Percentiles rank a stretch among this genome's conserved stretches.
Evolutionary conservation across 1,284 basidiomycete species (phyloP).

Genomic region (Marasmius sp.): DNA sequence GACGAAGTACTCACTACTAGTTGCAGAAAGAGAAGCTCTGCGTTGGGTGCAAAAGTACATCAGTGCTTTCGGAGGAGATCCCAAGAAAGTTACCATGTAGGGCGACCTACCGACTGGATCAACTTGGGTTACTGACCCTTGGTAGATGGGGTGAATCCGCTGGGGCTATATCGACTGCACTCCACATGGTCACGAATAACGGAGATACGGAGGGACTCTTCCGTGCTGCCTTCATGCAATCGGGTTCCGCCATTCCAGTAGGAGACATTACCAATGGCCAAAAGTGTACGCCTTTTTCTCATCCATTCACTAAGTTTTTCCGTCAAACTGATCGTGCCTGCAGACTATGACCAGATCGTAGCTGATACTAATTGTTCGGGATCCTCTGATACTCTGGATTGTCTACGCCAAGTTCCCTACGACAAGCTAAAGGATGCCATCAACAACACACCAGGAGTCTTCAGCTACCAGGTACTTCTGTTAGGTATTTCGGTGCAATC

Average conservation of each 20-base stretch:
- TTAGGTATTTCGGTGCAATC: neutral
- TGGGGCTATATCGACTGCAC: constrained; percentile 49
- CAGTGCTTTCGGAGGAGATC: constrained; percentile 61
- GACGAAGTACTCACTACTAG: neutral
- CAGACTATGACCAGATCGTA: constrained; percentile 47
- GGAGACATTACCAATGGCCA: constrained; percentile 42
- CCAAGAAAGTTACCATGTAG: constrained; percentile 55
- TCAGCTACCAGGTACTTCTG: constrained; percentile 42
- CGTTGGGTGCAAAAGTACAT: constrained; percentile 71
- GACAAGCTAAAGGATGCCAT: constrained; percentile 41
- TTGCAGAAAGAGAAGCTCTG: constrained; percentile 52
- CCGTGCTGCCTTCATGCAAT: constrained; percentile 52
- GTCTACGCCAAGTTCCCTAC: constrained; percentile 46
- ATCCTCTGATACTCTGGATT: constrained; percentile 44
- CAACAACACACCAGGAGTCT: constrained; percentile 40
- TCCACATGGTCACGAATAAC: constrained; percentile 54
- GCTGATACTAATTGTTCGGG: constrained; percentile 39
- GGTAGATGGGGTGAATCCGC: constrained; percentile 57
- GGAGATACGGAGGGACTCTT: constrained; percentile 48
- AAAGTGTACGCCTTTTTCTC: neutral
- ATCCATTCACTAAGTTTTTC: neutral
- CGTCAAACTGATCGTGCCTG: too few species aligned
- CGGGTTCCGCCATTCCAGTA: constrained; percentile 45
- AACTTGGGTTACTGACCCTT: neutral
- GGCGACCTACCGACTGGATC: constrained; percentile 11